Evolutionary conservation across 179 eudicot species (phyloP).

Genomic region (Carnegiea gigantea): DNA sequence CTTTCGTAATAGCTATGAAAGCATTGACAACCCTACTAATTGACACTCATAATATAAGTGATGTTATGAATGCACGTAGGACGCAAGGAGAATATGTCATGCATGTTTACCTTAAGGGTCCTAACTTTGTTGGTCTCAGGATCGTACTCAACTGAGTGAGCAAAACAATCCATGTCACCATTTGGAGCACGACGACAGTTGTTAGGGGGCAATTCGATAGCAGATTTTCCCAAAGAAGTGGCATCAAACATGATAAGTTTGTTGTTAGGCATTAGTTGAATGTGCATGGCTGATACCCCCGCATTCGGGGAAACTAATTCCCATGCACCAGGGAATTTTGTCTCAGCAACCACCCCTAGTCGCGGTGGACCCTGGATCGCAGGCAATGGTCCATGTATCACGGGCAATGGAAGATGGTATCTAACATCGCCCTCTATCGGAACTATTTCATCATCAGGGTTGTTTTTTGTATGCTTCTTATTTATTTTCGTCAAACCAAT

Average conservation of each 20-base stretch:
- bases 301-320: constrained; percentile 31
- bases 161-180: constrained; percentile 31
- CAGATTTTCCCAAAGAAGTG: constrained; percentile 53
- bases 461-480: no score
- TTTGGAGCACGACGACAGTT: constrained; percentile 12
- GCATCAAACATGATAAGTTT: constrained; percentile 67
- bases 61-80: no score
- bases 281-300: constrained; percentile 82
- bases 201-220: constrained; percentile 23
- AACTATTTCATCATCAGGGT: no score
- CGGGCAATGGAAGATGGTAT: not conserved
- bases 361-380: not conserved
- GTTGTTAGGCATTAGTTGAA: constrained; percentile 74
- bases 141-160: constrained; percentile 42
- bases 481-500: no score
- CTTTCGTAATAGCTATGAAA: no score
- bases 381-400: no score
- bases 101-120: constrained; percentile 34
- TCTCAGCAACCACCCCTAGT: constrained; percentile 23
- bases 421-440: no score
- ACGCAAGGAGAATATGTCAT: no score
- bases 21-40: no score
- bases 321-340: constrained; percentile 49
- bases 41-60: not conserved
- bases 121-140: constrained; percentile 24